Evolutionary conservation across 139 green algal genomes (phyloP).

Genomic region (Ettlia oleoabundans): DNA sequence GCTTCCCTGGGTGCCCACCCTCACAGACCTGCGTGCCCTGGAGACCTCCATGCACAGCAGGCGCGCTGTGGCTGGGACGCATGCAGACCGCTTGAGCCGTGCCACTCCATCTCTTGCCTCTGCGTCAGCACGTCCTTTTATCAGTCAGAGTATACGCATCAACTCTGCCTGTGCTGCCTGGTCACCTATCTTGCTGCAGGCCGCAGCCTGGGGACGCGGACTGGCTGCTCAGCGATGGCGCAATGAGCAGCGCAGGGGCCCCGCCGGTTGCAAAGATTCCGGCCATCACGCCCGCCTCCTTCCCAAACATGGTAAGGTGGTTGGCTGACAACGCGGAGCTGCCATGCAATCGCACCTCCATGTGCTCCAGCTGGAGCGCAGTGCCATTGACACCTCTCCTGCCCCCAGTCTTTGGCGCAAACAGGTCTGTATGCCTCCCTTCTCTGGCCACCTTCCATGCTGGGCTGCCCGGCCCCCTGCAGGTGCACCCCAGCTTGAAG

Average conservation of each 20-base stretch:
- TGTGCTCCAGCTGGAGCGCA: background rate
- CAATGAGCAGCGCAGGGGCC: background rate
- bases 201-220: constrained; percentile 29
- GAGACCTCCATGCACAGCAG: constrained; percentile 5
- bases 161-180: too few relatives aligned
- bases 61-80: background rate
- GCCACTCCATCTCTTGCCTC: too few relatives aligned
- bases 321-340: too few relatives aligned
- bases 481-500: constrained; percentile 34
- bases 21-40: constrained; percentile 5
- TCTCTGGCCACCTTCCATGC: background rate
- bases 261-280: background rate
- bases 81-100: background rate
- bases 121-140: too few relatives aligned
- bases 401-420: too few relatives aligned
- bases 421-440: background rate
- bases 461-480: background rate
- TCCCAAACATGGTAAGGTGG: constrained; percentile 34
- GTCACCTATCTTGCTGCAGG: too few relatives aligned
- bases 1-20: constrained; percentile 10
- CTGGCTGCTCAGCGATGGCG: constrained; percentile 12
- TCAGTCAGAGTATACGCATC: too few relatives aligned
- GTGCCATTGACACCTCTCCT: too few relatives aligned
- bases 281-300: constrained; percentile 9
- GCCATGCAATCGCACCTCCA: background rate